Evolutionary conservation across 306 rosid genomes (phyloP).

Genomic region (Quercus aquifolioides): DNA sequence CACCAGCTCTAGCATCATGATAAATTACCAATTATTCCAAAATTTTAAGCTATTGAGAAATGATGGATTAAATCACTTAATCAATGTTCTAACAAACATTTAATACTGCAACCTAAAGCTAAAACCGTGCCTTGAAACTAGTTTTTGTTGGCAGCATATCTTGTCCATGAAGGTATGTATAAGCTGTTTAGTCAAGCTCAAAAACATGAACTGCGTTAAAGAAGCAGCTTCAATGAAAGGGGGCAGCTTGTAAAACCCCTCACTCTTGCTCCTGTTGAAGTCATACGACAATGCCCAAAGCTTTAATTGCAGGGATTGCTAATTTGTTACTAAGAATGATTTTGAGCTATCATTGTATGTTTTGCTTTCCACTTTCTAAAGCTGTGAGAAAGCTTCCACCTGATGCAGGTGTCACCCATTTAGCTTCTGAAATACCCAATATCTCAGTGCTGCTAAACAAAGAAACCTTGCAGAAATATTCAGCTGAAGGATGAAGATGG

Average conservation of each 20-base stretch:
- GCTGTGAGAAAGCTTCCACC: conserved; percentile 20
- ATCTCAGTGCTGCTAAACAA: conserved; percentile 64
- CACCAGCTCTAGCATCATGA: too few species aligned
- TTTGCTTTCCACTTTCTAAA: conserved; percentile 25
- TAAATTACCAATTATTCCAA: too few species aligned
- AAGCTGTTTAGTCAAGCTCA: conserved; percentile 75
- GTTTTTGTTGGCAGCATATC: conserved; percentile 55
- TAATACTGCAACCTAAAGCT: conserved; percentile 31
- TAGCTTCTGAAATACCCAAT: conserved; percentile 77
- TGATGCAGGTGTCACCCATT: conserved; percentile 64
- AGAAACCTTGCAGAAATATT: conserved; percentile 81
- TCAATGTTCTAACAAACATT: neutral
- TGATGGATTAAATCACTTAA: too few species aligned
- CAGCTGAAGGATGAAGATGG: conserved; percentile 65
- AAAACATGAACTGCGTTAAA: conserved; percentile 64
- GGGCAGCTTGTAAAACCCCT: conserved; percentile 42
- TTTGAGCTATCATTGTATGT: conserved; percentile 25
- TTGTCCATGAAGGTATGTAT: conserved; percentile 69
- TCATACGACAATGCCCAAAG: conserved; percentile 1
- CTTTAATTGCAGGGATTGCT: conserved; percentile 15
- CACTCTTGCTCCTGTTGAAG: conserved; percentile 38
- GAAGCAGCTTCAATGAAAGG: conserved; percentile 37
- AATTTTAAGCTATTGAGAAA: too few species aligned
- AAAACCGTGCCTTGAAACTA: conserved; percentile 23
- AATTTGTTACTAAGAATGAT: conserved; percentile 35